Percentiles rank a stretch among this genome's conserved stretches.
phyloP scores from a whole-genome alignment of 1,284 basidiomycete genomes.

The Pulveroboletus sp. region DNA sequence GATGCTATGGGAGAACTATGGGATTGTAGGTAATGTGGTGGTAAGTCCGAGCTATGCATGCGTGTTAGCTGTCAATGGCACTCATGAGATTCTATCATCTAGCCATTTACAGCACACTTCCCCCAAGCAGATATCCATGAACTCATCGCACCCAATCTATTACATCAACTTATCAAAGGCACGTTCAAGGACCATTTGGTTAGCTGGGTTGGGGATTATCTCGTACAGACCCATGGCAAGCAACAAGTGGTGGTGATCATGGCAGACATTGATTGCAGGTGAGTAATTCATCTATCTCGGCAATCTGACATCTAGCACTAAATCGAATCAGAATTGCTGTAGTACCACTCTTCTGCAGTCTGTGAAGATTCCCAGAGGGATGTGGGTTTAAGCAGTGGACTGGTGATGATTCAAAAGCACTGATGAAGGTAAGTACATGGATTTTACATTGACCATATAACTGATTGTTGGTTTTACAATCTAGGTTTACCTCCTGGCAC shows the following conservation, averaged over 20 bases:
- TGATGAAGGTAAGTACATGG: neutral
- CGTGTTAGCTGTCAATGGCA: too few relatives aligned
- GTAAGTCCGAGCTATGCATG: too few relatives aligned
- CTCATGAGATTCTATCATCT: too few relatives aligned
- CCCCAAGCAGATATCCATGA: too few relatives aligned
- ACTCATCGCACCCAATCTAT: neutral
- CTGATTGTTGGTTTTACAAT: too few relatives aligned
- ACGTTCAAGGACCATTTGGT: neutral
- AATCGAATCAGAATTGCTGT: neutral
- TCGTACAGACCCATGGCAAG: neutral
- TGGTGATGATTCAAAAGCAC: neutral
- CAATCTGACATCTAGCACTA: too few relatives aligned
- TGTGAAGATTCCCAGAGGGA: neutral
- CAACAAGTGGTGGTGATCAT: neutral
- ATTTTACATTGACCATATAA: too few relatives aligned
- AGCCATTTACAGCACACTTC: too few relatives aligned
- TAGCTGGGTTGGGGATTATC: neutral
- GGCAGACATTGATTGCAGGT: neutral
- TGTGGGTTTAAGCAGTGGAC: neutral
- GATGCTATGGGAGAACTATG: too few relatives aligned
- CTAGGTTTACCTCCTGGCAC: too few relatives aligned
- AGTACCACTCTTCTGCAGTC: neutral
- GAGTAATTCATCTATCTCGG: too few relatives aligned
- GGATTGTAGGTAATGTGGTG: too few relatives aligned
- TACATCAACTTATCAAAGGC: conserved; percentile 1